Base-by-base conservation (phyloP, 129 eudicot genomes). In the Pittosporum tobira region DNA sequence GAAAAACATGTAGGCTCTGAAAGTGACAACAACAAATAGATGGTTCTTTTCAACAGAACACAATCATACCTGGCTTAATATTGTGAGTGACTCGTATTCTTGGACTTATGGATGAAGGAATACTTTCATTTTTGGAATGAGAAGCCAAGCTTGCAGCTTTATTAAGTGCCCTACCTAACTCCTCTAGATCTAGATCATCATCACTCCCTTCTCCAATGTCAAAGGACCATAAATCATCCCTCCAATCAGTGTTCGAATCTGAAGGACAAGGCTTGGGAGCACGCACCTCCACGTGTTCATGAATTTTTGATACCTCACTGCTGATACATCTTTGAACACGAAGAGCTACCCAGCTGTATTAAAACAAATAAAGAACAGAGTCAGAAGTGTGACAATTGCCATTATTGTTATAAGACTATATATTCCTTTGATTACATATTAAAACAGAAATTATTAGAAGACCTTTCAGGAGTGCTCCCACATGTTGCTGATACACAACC, bases 261-360 rank as follows among this genome's bases (percentile, higher is more conserved):
- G 80, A 57, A 42, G 36, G 19, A 26, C 72, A 66, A 57, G 77
- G 50, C 18, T 71, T 61, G 16, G 70, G 62, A 14, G 43, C 45
- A 51, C 59, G 26, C 16, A 3, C 74, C 8, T 13, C 75, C 16
- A 70, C 64, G 43, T 55, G 31, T 25, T 5, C 29, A 6, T 5
- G 42, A 64, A 64, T 49, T 28, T 62, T 63, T 38, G 69, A 24
- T 48, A 66, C 77, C 47, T 36, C 75, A 49, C 34, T 50, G 13
- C 48, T 36, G 34, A 16, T 28, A 55, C 74, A 24, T 67, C 68
- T 87, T 69, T 93, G 96, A 74, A 87, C 80, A 72, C 99, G 81
- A 59, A 93, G 61, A 73, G 76, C 99, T 65, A 79, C 71, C 96
- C 94, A 93, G 65, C 99, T 93, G 75, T 48, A 66, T n/a, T 31